phyloP scores from a whole-genome alignment of 495 filamentous ascomycete species.

The Penicillium cinerascens region DNA sequence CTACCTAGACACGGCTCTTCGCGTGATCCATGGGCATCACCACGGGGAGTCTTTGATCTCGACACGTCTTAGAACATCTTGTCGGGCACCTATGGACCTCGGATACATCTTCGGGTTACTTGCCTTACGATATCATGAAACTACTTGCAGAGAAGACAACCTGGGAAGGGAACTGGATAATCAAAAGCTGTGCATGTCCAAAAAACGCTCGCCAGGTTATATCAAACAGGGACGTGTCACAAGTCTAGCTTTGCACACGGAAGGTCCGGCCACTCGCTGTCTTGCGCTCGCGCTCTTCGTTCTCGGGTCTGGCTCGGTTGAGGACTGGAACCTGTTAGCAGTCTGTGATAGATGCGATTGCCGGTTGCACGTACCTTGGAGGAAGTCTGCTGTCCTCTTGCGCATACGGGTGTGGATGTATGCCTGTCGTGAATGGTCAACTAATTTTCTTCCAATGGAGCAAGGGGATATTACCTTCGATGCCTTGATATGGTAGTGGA shows the following conservation, averaged over 20 bases:
- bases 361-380: slow-evolving; percentile 65
- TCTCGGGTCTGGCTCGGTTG: slow-evolving; percentile 86
- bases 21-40: background rate
- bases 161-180: background rate
- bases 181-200: slow-evolving; percentile 20
- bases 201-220: slow-evolving; percentile 20
- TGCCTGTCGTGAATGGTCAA: slow-evolving; percentile 49
- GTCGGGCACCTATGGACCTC: no score
- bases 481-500: slow-evolving; percentile 99
- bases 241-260: slow-evolving; percentile 60
- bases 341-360: background rate
- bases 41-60: background rate
- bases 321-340: slow-evolving; percentile 58
- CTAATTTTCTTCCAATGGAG: background rate
- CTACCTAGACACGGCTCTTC: no score
- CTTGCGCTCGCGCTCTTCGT: slow-evolving; percentile 96
- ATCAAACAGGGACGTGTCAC: slow-evolving; percentile 15
- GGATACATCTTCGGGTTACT: no score
- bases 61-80: no score
- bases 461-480: slow-evolving; percentile 63
- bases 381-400: slow-evolving; percentile 92
- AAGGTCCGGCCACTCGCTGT: slow-evolving; percentile 96
- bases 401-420: slow-evolving; percentile 99
- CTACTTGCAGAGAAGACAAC: background rate
- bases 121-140: background rate